Evolutionary conservation across 2,329 filamentous ascomycete genomes (phyloP).

Genomic region (Diaporthe ampelina): DNA sequence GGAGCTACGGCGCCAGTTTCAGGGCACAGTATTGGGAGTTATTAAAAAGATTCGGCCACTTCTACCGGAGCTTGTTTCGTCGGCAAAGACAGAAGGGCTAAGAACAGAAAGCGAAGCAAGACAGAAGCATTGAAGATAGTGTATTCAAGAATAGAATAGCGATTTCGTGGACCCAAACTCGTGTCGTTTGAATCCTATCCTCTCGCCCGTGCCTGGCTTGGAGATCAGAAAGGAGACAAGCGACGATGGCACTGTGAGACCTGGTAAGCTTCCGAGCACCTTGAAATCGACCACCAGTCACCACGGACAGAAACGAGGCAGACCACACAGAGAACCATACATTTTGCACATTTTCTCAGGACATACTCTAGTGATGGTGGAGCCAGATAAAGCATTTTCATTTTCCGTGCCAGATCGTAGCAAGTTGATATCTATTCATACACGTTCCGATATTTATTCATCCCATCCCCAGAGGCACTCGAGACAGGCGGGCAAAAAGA

Average conservation of each 20-base stretch:
- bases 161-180: not conserved
- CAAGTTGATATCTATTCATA: conserved; percentile 2
- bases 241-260: too few species aligned
- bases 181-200: not conserved
- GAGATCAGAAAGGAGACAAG: not conserved
- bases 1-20: not conserved
- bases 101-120: not conserved
- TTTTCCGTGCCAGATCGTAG: conserved; percentile 9
- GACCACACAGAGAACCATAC: not conserved
- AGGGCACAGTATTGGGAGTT: not conserved
- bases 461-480: not conserved
- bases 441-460: not conserved
- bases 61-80: not conserved
- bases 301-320: not conserved
- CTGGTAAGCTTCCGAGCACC: not conserved
- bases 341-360: not conserved
- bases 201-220: not conserved
- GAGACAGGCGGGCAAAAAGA: not conserved
- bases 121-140: not conserved
- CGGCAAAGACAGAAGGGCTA: not conserved
- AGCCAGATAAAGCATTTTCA: not conserved
- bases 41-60: not conserved
- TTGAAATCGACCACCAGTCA: not conserved
- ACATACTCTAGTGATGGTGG: not conserved
- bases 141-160: not conserved